These are phyloP conservation scores for Pyracantha coccinea DNA, from an alignment of 331 rosid genomes.

Conservation along the genomic window DNA sequence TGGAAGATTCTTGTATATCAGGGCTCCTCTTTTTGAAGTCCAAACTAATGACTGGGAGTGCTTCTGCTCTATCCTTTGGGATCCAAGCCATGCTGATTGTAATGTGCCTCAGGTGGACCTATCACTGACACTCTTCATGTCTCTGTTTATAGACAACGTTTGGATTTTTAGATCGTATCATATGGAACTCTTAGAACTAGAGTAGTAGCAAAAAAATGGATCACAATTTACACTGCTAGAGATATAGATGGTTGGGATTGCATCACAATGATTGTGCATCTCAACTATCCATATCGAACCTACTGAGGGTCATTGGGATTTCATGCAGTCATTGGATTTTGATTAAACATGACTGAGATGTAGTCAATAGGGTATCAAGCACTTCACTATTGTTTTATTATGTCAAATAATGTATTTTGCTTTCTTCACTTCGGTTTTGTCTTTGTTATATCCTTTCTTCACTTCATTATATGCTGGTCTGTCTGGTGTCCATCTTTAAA, in stretches of 20 bases:
- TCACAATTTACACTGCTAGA: not conserved
- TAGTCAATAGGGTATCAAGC: not conserved
- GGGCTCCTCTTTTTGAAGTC: slow-evolving; percentile 82
- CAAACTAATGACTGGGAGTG: slow-evolving; percentile 86
- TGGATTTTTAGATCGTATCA: not conserved
- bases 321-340: too few relatives aligned
- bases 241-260: not conserved
- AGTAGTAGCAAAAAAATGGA: not conserved
- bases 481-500: not conserved
- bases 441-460: not conserved
- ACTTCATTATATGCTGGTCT: not conserved
- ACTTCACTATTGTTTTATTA: not conserved
- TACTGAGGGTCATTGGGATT: not conserved
- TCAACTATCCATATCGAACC: not conserved
- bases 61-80: slow-evolving; percentile 80
- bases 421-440: not conserved
- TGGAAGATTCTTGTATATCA: slow-evolving; percentile 20
- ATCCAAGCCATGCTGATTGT: slow-evolving; percentile 84
- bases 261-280: not conserved
- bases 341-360: not conserved
- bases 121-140: slow-evolving; percentile 1
- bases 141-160: not conserved
- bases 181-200: not conserved
- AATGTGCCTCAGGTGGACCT: slow-evolving; percentile 79
- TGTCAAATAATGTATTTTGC: not conserved